phyloP scores from a whole-genome alignment of 2,329 filamentous ascomycete species.

The Metarhizium guizhouense region DNA sequence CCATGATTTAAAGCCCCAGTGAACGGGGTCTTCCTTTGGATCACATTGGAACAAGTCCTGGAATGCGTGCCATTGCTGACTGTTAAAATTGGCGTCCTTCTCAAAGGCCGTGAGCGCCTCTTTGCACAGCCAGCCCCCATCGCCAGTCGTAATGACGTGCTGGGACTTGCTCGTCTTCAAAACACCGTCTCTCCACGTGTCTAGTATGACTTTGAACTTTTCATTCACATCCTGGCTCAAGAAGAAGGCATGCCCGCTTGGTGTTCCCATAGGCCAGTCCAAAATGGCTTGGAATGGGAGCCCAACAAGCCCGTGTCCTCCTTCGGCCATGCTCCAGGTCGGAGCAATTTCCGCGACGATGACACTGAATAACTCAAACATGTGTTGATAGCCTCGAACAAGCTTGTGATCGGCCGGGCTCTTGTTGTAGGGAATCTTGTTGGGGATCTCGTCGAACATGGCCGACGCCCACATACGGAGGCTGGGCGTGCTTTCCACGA shows the following conservation, averaged over 20 bases:
- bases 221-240: conserved; percentile 41
- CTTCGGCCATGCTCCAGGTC: conserved; percentile 8
- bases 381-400: conserved; percentile 11
- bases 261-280: conserved; percentile 51
- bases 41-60: conserved; percentile 13
- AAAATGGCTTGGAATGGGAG: conserved; percentile 48
- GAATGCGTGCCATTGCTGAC: conserved; percentile 7
- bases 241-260: conserved; percentile 44
- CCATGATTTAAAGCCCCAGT: conserved; percentile 49
- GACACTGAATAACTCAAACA: conserved; percentile 12
- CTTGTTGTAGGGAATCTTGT: conserved; percentile 12
- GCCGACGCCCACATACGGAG: conserved; percentile 15
- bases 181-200: conserved; percentile 26
- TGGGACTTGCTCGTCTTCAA: conserved; percentile 9
- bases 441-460: conserved; percentile 14
- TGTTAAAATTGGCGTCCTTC: conserved; percentile 10
- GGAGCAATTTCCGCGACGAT: conserved; percentile 12
- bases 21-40: conserved; percentile 2
- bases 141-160: conserved; percentile 6
- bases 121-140: conserved; percentile 12
- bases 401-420: conserved; percentile 9
- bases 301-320: conserved; percentile 34
- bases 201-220: conserved; percentile 41
- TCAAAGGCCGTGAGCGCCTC: conserved; percentile 10
- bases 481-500: conserved; percentile 10